These are phyloP conservation scores for Poterioochromonas sp. DNA, from an alignment of 352 stramenopile genomes.

Conservation along the genomic window DNA sequence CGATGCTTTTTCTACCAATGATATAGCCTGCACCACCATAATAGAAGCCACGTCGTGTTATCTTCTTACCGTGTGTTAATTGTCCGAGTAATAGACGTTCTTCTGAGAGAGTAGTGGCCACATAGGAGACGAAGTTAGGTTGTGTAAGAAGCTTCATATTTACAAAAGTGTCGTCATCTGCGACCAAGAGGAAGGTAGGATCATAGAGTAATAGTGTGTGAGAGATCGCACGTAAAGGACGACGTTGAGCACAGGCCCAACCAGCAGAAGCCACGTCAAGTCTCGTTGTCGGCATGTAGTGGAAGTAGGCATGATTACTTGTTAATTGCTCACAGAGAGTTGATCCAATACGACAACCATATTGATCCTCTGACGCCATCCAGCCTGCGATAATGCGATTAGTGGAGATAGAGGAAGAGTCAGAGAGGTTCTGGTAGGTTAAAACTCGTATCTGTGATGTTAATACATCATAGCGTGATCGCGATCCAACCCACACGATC, in stretches of 20 bases:
- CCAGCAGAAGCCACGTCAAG: neutral
- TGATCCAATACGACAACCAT: slow-evolving; percentile 5
- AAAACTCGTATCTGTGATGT: neutral
- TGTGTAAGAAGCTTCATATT: neutral
- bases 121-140: neutral
- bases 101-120: neutral
- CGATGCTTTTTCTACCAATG: neutral
- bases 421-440: neutral
- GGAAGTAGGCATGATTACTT: neutral
- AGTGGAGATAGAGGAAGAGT: neutral
- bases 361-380: neutral
- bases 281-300: neutral
- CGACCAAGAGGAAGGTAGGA: slow-evolving; percentile 2
- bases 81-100: neutral
- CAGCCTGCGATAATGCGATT: neutral
- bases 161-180: slow-evolving; percentile 22
- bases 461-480: neutral
- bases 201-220: neutral
- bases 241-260: slow-evolving; percentile 11
- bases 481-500: slow-evolving; percentile 1
- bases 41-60: neutral
- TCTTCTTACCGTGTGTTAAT: neutral
- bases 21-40: slow-evolving; percentile 4
- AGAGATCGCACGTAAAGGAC: slow-evolving; percentile 1
- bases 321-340: neutral